These are phyloP conservation scores for Erythrophleum ivorense DNA, from an alignment of 331 rosid genomes.

Conservation along the genomic window DNA sequence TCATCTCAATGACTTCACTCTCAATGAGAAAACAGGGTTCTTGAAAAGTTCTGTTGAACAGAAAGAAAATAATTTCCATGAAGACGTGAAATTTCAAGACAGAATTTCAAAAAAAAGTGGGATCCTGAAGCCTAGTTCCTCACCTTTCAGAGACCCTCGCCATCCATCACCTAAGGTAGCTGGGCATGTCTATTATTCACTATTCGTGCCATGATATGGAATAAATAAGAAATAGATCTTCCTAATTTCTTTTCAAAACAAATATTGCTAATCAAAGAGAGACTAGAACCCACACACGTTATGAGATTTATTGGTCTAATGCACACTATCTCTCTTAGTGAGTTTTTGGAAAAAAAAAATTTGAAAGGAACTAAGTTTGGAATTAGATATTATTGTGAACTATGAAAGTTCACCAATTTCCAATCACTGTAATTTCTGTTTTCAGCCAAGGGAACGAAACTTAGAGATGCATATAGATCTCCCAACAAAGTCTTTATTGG, in stretches of 20 bases:
- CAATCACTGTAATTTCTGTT: not conserved
- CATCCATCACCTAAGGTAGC: constrained; percentile 82
- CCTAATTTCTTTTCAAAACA: not conserved
- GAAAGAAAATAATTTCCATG: constrained; percentile 58
- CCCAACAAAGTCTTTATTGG: constrained; percentile 60
- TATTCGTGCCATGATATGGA: not conserved
- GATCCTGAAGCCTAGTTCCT: constrained; percentile 45
- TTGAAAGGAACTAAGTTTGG: not conserved
- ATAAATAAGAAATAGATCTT: no score
- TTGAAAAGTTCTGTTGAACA: constrained; percentile 47
- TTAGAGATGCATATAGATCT: constrained; percentile 57
- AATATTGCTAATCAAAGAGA: not conserved
- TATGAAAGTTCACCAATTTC: not conserved
- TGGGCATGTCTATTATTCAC: not conserved
- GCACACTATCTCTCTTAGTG: no score
- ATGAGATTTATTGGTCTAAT: no score
- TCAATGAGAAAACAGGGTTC: constrained; percentile 55
- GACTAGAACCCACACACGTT: no score
- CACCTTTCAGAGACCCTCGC: constrained; percentile 79
- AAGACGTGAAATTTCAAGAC: constrained; percentile 60
- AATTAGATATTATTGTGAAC: not conserved
- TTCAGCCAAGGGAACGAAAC: constrained; percentile 62
- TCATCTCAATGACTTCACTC: constrained; percentile 52
- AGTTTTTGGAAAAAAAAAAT: no score
- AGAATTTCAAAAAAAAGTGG: constrained; percentile 62